Evolutionary conservation across 1,139 yeast genomes (phyloP).

Genomic region (Hyphopichia fennica): DNA sequence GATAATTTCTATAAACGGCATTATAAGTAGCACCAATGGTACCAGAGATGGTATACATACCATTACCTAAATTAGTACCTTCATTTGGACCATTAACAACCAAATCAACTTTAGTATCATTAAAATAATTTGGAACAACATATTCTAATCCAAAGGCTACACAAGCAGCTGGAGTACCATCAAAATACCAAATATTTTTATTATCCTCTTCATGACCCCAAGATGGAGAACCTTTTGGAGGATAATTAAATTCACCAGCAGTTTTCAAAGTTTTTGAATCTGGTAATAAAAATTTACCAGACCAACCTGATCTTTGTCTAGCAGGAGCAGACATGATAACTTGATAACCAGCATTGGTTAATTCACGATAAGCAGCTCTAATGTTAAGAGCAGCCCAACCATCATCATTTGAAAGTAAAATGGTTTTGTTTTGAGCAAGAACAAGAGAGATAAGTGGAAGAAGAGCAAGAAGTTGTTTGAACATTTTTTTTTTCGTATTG

Average conservation of each 20-base stretch:
- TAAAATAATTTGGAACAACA: conserved; percentile 40
- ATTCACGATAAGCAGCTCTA: conserved; percentile 57
- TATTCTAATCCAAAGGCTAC: conserved; percentile 45
- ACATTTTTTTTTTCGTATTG: too few species aligned
- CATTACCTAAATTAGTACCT: conserved; percentile 44
- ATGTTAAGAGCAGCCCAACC: conserved; percentile 60
- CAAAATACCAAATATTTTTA: conserved; percentile 50
- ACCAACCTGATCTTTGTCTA: conserved; percentile 59
- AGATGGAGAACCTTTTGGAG: conserved; percentile 43
- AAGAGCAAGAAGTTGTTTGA: conserved; percentile 5
- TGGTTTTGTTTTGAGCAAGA: conserved; percentile 37
- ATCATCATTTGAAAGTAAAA: conserved; percentile 60
- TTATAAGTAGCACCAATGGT: conserved; percentile 48
- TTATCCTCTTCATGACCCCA: conserved; percentile 44
- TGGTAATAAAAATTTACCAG: conserved; percentile 54
- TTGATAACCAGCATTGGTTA: conserved; percentile 54
- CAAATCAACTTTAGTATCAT: conserved; percentile 36
- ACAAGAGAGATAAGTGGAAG: conserved; percentile 13
- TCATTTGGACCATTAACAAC: conserved; percentile 51
- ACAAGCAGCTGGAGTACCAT: conserved; percentile 48
- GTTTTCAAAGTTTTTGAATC: conserved; percentile 37
- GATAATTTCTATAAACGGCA: conserved; percentile 42
- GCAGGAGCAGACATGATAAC: conserved; percentile 60
- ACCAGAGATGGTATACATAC: conserved; percentile 42
- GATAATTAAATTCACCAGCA: conserved; percentile 44